Base-by-base conservation (phyloP, 1,139 yeast genomes). In the Pichia sp. region DNA sequence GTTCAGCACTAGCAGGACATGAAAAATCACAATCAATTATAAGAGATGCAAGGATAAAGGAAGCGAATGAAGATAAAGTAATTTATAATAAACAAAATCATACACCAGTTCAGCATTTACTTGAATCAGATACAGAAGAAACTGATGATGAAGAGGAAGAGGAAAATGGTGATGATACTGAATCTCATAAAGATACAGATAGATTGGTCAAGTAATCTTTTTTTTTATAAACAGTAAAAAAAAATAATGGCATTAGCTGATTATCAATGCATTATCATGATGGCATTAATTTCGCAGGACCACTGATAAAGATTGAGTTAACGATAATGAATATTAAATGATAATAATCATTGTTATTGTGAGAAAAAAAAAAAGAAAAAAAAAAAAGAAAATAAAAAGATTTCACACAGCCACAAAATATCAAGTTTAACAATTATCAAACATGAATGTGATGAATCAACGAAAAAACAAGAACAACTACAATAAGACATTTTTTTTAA, bases 1-100 rank as follows among this genome's bases (percentile, higher is more conserved):
- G 13, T 42, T 41, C 49, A 0, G n/a, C 38, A 3, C 30, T 49
- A 12, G 11, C 47, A 20, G 52, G 52, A 9, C 40, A 38, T 39
- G 44, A 44, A 15, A 45, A 45, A 34, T 39, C 51, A 2, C 44
- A 46, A 13, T n/a, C 36, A 1, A 47, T 46, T 25, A 45, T 50
- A 2, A 20, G 39, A 16, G 46, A 42, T 42, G 48, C 46, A 7
- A 30, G 22, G 4, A 8, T n/a, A 3, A 34, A 36, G 12, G 50
- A 46, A 36, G 20, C 22, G 2, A 40, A 42, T 34, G 44, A 44
- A 18, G 39, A 39, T 7, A 29, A 32, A 11, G 16, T 30, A 6
- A 23, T 39, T 16, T 22, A 35, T 39, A 8, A 36, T 9, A 29
- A 32, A 32, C 34, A 35, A 35, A 34, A 42, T 20, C 38, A 36